Percentiles rank a stretch among this genome's conserved stretches.
phyloP scores from a whole-genome alignment of 352 stramenopile genomes.

The Blastocystis sp. region DNA sequence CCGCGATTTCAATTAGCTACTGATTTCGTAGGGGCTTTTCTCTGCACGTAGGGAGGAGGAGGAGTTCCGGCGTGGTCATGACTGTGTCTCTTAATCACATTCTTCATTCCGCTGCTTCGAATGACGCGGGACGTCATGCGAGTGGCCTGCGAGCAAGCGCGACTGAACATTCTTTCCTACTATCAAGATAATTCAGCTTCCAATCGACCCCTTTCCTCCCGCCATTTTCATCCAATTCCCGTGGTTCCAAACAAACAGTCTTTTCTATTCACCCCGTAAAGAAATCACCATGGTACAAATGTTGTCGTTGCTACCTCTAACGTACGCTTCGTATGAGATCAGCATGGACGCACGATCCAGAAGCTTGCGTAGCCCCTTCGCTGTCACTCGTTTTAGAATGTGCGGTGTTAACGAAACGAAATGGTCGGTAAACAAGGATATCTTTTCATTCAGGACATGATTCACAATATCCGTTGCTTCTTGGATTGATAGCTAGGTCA shows the following conservation, averaged over 20 bases:
- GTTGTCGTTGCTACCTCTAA: constrained; percentile 27
- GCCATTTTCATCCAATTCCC: constrained; percentile 1
- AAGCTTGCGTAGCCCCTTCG: neutral
- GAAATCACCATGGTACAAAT: constrained; percentile 55
- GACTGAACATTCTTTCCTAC: constrained; percentile 31
- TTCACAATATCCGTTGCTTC: constrained; percentile 19
- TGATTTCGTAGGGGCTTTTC: constrained; percentile 14
- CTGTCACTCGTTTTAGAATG: neutral
- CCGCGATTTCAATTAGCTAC: neutral
- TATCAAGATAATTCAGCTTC: too few species aligned
- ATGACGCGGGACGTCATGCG: neutral
- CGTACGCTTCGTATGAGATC: constrained; percentile 42
- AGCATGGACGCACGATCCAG: neutral
- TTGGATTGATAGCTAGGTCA: constrained; percentile 4
- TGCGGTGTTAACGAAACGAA: neutral
- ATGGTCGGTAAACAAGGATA: neutral
- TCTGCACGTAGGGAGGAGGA: constrained; percentile 28
- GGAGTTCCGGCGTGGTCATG: constrained; percentile 34
- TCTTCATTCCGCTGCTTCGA: constrained; percentile 20
- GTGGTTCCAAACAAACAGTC: constrained; percentile 13
- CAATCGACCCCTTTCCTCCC: too few species aligned
- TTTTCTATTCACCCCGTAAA: neutral
- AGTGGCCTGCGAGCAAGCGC: constrained; percentile 2
- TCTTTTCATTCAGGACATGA: neutral
- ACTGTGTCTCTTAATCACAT: constrained; percentile 14